Percentiles rank a stretch among this genome's conserved stretches.
Evolutionary conservation across 1,284 basidiomycete genomes (phyloP).

Genomic region (Tetrapyrgos nigripes): DNA sequence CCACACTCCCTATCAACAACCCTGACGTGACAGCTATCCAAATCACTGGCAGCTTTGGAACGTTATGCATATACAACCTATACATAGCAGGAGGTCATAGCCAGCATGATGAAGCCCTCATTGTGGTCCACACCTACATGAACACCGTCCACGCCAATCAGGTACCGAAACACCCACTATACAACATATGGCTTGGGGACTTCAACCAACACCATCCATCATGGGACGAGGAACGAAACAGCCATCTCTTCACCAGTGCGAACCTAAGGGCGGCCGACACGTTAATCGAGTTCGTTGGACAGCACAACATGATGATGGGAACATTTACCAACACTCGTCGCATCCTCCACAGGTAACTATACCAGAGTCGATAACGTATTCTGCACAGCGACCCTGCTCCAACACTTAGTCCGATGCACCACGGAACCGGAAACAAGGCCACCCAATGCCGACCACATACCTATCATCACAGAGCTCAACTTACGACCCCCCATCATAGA

Average conservation of each 20-base stretch:
- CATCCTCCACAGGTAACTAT: constrained; percentile 26
- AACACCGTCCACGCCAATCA: background rate
- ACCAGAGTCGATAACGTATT: no score
- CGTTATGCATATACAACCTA: constrained; percentile 32
- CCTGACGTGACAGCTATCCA: constrained; percentile 31
- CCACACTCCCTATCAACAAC: constrained; percentile 19
- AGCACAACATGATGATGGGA: constrained; percentile 27
- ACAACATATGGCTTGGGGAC: constrained; percentile 38
- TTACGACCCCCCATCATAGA: background rate
- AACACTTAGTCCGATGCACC: constrained; percentile 20
- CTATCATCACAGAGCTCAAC: constrained; percentile 19
- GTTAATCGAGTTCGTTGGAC: constrained; percentile 25
- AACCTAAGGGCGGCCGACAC: background rate
- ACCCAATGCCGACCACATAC: constrained; percentile 25
- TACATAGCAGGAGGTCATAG: constrained; percentile 31
- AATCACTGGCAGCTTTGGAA: constrained; percentile 11
- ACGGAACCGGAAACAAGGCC: background rate
- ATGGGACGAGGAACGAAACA: constrained; percentile 49
- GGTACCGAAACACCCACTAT: background rate
- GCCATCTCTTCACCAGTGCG: constrained; percentile 38
- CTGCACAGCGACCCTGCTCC: constrained; percentile 15
- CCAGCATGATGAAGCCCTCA: constrained; percentile 10
- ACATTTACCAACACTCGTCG: constrained; percentile 34
- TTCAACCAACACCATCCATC: constrained; percentile 54
- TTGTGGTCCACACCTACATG: constrained; percentile 10